These are phyloP conservation scores for Trichoderma breve DNA, from an alignment of 2,329 filamentous ascomycete genomes.

Conservation along the genomic window DNA sequence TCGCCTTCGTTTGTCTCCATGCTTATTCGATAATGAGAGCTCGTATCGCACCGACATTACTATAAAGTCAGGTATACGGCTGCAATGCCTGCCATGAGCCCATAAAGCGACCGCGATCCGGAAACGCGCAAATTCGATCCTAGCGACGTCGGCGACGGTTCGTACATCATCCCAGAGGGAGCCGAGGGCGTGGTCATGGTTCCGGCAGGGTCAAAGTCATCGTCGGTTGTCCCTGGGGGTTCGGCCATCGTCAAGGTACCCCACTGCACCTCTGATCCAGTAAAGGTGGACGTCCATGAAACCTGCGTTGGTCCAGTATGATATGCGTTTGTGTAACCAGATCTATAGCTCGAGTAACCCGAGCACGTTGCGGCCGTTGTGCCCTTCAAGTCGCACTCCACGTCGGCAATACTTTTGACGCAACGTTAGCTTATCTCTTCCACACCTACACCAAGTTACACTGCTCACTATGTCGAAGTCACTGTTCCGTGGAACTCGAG, in stretches of 20 bases:
- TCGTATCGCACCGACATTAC: neutral
- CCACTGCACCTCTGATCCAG: constrained; percentile 43
- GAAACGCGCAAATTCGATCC: constrained; percentile 1
- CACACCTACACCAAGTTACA: neutral
- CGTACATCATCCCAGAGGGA: constrained; percentile 19
- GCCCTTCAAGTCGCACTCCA: constrained; percentile 43
- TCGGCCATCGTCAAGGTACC: constrained; percentile 44
- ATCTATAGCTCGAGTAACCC: constrained; percentile 46
- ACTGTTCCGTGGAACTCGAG: constrained; percentile 44
- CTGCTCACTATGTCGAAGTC: constrained; percentile 43
- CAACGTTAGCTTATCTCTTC: constrained; percentile 12
- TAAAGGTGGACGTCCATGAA: constrained; percentile 46
- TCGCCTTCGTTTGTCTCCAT: neutral
- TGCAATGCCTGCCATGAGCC: neutral
- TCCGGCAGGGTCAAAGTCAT: constrained; percentile 28
- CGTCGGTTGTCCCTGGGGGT: constrained; percentile 33
- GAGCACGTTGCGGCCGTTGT: constrained; percentile 48
- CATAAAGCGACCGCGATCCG: neutral
- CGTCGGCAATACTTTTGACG: constrained; percentile 44
- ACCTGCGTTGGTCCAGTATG: constrained; percentile 44
- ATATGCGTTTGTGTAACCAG: constrained; percentile 39
- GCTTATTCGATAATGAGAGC: neutral
- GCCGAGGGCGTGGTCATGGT: constrained; percentile 22
- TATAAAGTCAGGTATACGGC: neutral
- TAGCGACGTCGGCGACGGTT: constrained; percentile 14